Percentiles rank a stretch among this genome's conserved stretches.
Evolutionary conservation across 148 eudicot genomes (phyloP).

Genomic region (Chenopodium formosanum): DNA sequence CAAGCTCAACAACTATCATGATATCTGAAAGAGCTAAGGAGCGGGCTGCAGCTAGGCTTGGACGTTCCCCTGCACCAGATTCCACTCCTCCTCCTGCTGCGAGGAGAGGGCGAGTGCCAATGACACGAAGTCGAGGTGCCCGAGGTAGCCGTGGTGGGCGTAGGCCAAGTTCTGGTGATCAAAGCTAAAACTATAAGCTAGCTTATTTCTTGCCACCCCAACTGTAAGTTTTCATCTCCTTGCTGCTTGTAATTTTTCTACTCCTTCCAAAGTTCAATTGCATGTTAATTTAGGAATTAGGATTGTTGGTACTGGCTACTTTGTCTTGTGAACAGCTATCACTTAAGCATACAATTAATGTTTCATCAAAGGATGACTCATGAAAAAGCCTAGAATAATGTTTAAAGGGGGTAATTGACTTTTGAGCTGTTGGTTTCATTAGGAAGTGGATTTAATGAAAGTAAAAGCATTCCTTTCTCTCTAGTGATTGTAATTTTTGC

Average conservation of each 20-base stretch:
- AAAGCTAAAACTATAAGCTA: slow-evolving; percentile 16
- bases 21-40: slow-evolving; percentile 56
- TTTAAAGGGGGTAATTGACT: background rate
- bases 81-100: slow-evolving; percentile 18
- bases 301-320: background rate
- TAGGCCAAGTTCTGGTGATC: slow-evolving; percentile 43
- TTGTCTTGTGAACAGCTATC: background rate
- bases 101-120: slow-evolving; percentile 50
- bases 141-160: slow-evolving; percentile 54
- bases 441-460: background rate
- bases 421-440: background rate
- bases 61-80: slow-evolving; percentile 29
- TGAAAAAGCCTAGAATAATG: background rate
- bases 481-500: background rate
- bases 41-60: slow-evolving; percentile 46
- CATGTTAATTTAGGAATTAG: background rate
- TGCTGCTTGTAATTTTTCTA: slow-evolving; percentile 15
- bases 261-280: background rate
- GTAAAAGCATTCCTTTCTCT: background rate
- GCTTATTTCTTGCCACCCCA: background rate
- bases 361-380: background rate
- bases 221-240: background rate
- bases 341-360: background rate
- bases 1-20: slow-evolving; percentile 54
- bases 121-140: slow-evolving; percentile 47